phyloP scores from a whole-genome alignment of 305 asterid species.

The Rubia tinctorum region DNA sequence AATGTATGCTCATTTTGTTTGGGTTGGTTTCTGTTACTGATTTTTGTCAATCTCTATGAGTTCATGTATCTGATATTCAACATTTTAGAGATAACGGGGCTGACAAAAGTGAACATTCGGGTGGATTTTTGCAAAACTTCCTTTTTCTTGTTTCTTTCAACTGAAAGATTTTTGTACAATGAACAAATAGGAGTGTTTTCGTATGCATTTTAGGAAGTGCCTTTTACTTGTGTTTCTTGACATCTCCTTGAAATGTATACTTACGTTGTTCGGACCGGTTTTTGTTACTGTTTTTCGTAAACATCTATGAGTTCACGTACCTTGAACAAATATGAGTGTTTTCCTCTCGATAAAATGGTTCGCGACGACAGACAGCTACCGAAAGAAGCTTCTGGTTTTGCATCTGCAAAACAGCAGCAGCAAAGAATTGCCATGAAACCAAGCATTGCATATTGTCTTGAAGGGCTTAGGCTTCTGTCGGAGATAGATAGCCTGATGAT shows the following conservation, averaged over 20 bases:
- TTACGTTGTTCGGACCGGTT: not conserved
- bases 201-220: not conserved
- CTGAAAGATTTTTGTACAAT: not conserved
- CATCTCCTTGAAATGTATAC: not conserved
- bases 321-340: too few relatives aligned
- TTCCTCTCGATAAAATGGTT: slow-evolving; percentile 51
- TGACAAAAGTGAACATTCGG: slow-evolving; percentile 26
- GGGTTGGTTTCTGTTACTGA: not conserved
- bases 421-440: slow-evolving; percentile 68
- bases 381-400: slow-evolving; percentile 40
- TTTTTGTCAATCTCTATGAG: not conserved
- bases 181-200: not conserved
- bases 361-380: slow-evolving; percentile 60
- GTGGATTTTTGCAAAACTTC: slow-evolving; percentile 45
- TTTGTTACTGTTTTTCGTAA: not conserved
- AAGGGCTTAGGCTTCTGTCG: slow-evolving; percentile 57
- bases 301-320: not conserved
- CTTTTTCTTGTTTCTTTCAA: not conserved
- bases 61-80: not conserved
- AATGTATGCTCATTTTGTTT: not conserved
- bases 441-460: slow-evolving; percentile 59
- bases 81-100: not conserved
- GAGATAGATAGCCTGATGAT: too few relatives aligned
- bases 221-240: not conserved
- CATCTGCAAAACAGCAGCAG: slow-evolving; percentile 52